Base-by-base conservation (phyloP, 805 yeast species). In the Candida tibetensis region DNA sequence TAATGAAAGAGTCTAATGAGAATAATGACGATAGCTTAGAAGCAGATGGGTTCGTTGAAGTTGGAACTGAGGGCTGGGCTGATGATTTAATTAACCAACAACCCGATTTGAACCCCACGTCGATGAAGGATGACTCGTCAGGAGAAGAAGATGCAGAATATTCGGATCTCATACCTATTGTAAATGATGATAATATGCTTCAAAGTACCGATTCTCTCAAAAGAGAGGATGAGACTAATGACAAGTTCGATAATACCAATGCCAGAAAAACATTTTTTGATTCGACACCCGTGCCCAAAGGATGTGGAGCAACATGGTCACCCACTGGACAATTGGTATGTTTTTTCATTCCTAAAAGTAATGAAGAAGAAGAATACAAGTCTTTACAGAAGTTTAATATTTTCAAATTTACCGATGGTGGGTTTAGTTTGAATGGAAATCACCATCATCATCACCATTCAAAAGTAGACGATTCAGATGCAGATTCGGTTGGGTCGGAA, bases 251-350 rank as follows among this genome's bases (percentile, higher is more conserved):
- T 9, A 32, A 35, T 28, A 19, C 26, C 13, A 41, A 25, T 27
- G 49, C 45, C 29, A 38, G 28, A 26, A 40, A 17, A 31, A 45
- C 67, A 1, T 51, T 69, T 3, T 75, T 80, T 51, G 95, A 87
- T 53, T 81, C 87, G 28, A 86, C 95, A 0, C 97, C 97, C 0
- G 74, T 90, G 10, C 96, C 97, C 0, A 89, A 86, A 53, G 93
- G 89, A 7, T 90, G 96, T 65, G 96, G 96, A 7, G 96, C 95
- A 0, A 68, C 78, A 1, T 90, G 96, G 96, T 72, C 95, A 0
- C 73, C 79, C 9, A 74, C 77, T 3, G 96, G 96, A 0, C 78
- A 78, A 41, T 64, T 90, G 35, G 82, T 90, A 1, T 86, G 95
- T 53, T 90, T 90, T 52, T 88, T 87, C 60, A 75, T 82, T 7